These are phyloP conservation scores for Trichoderma parareesei DNA, from an alignment of 495 filamentous ascomycete species.

Conservation along the genomic window DNA sequence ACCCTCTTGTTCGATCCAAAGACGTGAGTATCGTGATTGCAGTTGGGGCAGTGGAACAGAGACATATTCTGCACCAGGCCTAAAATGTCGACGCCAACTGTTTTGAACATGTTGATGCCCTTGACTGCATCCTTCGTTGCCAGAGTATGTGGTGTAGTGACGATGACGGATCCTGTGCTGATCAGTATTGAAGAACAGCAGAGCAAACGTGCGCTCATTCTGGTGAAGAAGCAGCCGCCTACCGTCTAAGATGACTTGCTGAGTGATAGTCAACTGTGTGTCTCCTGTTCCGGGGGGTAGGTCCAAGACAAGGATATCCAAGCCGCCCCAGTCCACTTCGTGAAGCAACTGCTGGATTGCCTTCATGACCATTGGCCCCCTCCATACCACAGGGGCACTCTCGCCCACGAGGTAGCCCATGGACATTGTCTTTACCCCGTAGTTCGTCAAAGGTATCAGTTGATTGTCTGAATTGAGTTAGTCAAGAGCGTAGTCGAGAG, in stretches of 20 bases:
- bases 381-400: constrained; percentile 82
- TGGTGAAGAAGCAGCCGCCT: constrained; percentile 13
- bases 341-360: constrained; percentile 91
- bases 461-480: constrained; percentile 48
- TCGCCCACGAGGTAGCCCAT: constrained; percentile 89
- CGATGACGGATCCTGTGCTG: constrained; percentile 63
- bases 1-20: constrained; percentile 55
- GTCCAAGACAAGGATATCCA: constrained; percentile 82
- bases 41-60: constrained; percentile 73
- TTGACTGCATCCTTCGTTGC: constrained; percentile 82
- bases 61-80: constrained; percentile 98
- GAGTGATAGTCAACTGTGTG: constrained; percentile 84
- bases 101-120: constrained; percentile 86
- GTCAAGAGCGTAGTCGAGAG: background rate
- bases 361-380: constrained; percentile 96
- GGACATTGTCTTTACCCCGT: constrained; percentile 95
- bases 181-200: background rate
- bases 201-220: background rate
- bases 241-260: constrained; percentile 81
- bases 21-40: constrained; percentile 63
- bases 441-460: constrained; percentile 83
- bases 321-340: constrained; percentile 80
- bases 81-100: constrained; percentile 63
- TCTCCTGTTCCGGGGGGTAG: constrained; percentile 93
- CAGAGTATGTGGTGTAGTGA: constrained; percentile 89